These are phyloP conservation scores for Ajuga reptans DNA, from an alignment of 305 asterid species.

Conservation along the genomic window DNA sequence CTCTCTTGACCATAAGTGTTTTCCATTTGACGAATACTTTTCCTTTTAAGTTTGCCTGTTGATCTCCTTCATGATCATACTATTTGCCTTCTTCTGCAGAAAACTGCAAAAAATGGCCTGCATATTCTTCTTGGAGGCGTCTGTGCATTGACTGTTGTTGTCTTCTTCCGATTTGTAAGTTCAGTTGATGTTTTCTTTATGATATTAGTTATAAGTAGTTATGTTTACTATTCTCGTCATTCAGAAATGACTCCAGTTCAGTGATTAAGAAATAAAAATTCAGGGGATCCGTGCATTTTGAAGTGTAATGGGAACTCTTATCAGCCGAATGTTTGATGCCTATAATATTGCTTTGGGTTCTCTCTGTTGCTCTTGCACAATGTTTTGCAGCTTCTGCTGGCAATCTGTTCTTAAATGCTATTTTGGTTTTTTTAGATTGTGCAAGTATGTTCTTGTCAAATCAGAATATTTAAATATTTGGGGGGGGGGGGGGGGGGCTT, in stretches of 20 bases:
- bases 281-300: neutral
- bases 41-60: constrained; percentile 3
- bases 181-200: constrained; percentile 10
- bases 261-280: neutral
- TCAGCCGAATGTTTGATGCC: neutral
- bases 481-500: no score
- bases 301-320: constrained; percentile 1
- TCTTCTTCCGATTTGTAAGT: constrained; percentile 92
- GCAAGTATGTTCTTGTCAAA: neutral
- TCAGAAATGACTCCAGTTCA: no score
- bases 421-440: neutral
- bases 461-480: no score
- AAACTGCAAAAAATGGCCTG: constrained; percentile 77
- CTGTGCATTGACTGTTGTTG: constrained; percentile 79
- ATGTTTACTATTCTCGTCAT: neutral
- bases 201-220: constrained; percentile 6
- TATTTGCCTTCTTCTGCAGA: constrained; percentile 42
- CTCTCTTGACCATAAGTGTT: neutral
- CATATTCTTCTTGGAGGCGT: constrained; percentile 90
- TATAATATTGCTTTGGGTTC: neutral
- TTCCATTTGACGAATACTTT: constrained; percentile 2
- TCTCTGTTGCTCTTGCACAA: neutral
- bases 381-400: neutral
- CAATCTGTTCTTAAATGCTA: neutral
- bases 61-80: neutral